A percentile compares a stretch with the other conserved stretches of the same genome.
Conservation (phyloP, 2,329 filamentous ascomycete genomes). For the Xylariaceae sp. region DNA sequence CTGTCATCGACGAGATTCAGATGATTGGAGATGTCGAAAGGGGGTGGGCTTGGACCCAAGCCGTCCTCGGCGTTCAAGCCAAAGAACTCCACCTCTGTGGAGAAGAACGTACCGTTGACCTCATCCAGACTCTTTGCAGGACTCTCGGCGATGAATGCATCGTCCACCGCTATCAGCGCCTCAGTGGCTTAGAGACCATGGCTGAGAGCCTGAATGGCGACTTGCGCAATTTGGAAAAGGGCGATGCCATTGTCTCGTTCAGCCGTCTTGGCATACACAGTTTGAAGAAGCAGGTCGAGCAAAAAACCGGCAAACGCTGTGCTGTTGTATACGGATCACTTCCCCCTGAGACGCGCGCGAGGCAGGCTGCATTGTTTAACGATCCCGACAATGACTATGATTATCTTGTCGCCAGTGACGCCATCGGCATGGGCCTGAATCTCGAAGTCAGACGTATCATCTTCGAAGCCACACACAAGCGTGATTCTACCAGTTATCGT, state of each 20-base stretch:
- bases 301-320: conserved; percentile 71
- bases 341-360: conserved; percentile 86
- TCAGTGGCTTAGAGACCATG: conserved; percentile 74
- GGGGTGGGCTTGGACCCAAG: conserved; percentile 93
- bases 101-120: conserved; percentile 75
- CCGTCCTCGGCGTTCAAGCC: conserved; percentile 80
- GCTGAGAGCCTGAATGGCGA: conserved; percentile 60
- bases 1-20: conserved; percentile 97
- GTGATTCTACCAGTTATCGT: conserved; percentile 56
- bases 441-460: conserved; percentile 87
- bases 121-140: conserved; percentile 75
- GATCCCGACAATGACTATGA: conserved; percentile 95
- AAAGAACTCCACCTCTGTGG: conserved; percentile 92
- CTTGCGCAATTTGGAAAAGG: conserved; percentile 71
- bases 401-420: conserved; percentile 88
- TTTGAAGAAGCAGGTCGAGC: conserved; percentile 75
- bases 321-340: conserved; percentile 91
- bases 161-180: conserved; percentile 77
- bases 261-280: conserved; percentile 78
- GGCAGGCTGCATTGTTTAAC: conserved; percentile 92
- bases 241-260: conserved; percentile 87
- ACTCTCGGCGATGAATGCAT: conserved; percentile 78
- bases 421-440: conserved; percentile 96
- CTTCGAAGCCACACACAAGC: conserved; percentile 77
- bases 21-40: conserved; percentile 82